Base-by-base conservation (phyloP, 2,329 filamentous ascomycete species). In the Helminthosporium solani region DNA sequence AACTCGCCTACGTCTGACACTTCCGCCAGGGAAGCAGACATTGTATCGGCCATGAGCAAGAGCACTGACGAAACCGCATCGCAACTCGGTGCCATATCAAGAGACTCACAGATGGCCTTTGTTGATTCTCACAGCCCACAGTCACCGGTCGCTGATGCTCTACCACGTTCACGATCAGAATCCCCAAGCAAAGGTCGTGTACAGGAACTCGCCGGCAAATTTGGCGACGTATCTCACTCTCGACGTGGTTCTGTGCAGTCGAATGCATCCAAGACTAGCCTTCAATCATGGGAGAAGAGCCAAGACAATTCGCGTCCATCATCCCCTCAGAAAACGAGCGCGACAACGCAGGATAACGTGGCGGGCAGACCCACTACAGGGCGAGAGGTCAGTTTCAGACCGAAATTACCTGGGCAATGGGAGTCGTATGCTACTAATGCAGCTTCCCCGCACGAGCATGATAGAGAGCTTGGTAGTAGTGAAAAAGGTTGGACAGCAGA, bases 321-420 rank as follows among this genome's bases (percentile, higher is more conserved):
- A 8, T 68, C 65, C 28, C 66, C 63, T 4, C 61, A 56, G 1
- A 67, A 68, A 46, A 2, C 50, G 20, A 49, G 31, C 3, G 58
- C 47, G 16, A 56, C 61, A 11, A 52, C 52, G 18, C 64, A 64
- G 31, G 42, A 49, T 2, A 16, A 23, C 11, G 19, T 43, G 12
- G 35, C 28, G 19, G 47, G 55, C 40, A 57, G 68, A 33, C 71
- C 70, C 14, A 23, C 48, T 18, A 55, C 63, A 14, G 56, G 53
- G 31, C 63, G 68, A 21, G 58, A 66, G 37, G 58, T 60, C 34
- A 77, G 74, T 49, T 81, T 80, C 54, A 69, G 74, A 43, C 78
- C 78, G 12, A 70, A 76, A 42, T 59, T 80, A 25, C 78, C 78
- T 31, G 78, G 78, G 18, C 75, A 74, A 42, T 80, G 78, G 78